Evolutionary conservation across 2,329 filamentous ascomycete genomes (phyloP), one percentile per base, ranked within the genome.

Genomic region (Bretziella fagacearum): DNA sequence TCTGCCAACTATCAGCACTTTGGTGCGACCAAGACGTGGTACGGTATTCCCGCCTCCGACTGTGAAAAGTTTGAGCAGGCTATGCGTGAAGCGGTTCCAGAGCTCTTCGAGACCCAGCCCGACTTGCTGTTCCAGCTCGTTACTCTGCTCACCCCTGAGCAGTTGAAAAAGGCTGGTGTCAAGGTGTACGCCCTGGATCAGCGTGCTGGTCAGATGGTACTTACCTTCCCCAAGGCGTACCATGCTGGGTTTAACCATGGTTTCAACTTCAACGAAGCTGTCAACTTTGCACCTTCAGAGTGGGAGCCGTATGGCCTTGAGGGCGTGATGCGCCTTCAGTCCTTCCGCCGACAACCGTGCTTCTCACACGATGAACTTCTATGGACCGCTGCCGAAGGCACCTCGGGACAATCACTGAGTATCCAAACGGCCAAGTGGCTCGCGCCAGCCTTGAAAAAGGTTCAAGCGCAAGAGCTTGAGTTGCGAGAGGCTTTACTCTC

Each of bases 1-100:
- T 98, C 91, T 1, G 83, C 91, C 45, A 98, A 98, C 55, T 98
- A 96, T 56, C 91, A 98, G 60, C 91, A 98, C 57, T 93, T 98
- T 56, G 91, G 91, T 7, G 86, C 87, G 1, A 98, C 91, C 1
- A 98, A 98, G 65, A 98, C 91, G 0, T 98, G 91, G 91, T 98
- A 98, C 56, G 91, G 91, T 3, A 95, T 98, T 54, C 91, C 91
- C 0, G 89, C 83, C 11, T 83, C 84, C 36, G 91, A 96, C 59
- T 84, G 87, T 0, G 82, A 91, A 56, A 93, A 91, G 55, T 98
- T 98, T 50, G 91, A 98, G 63, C 74, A 81, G 47, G 91, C 91
- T 1, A 96, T 98, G 89, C 78, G 78, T 39, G 84, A 93, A 57
- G 87, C 91, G 1, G 87, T 98, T 0, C 91, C 91, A 0, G 91